These are phyloP conservation scores for Pugionium cornutum DNA, from an alignment of 345 rosid genomes.

Conservation along the genomic window DNA sequence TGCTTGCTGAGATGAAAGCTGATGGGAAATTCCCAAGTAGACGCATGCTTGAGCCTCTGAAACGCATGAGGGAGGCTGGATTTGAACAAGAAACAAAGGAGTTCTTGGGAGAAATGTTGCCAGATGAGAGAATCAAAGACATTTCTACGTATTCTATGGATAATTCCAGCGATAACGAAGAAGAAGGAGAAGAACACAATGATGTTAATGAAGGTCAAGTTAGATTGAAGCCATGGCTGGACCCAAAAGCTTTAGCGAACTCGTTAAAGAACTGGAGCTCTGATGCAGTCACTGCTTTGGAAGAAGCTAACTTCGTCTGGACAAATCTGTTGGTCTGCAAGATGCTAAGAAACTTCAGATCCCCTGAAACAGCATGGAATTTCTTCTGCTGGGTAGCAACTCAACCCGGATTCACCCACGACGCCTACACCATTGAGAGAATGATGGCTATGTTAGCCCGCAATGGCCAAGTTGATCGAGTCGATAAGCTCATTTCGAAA, in stretches of 20 bases:
- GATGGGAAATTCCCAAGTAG: constrained; percentile 72
- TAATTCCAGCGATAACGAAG: constrained; percentile 43
- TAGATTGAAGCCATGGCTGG: constrained; percentile 78
- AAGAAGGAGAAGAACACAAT: constrained; percentile 33
- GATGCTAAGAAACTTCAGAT: constrained; percentile 70
- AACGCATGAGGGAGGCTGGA: constrained; percentile 61
- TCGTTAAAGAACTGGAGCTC: constrained; percentile 69
- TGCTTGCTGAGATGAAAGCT: constrained; percentile 64
- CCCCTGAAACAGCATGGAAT: constrained; percentile 75
- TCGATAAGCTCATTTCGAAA: constrained; percentile 66
- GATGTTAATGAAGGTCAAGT: constrained; percentile 38
- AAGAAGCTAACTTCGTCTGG: constrained; percentile 80
- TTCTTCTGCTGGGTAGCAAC: constrained; percentile 90
- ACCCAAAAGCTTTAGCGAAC: constrained; percentile 80
- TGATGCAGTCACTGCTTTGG: constrained; percentile 57
- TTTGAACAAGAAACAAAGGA: constrained; percentile 55
- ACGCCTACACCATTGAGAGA: constrained; percentile 70
- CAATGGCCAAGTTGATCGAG: constrained; percentile 65
- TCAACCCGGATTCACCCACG: constrained; percentile 85
- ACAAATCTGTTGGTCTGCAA: constrained; percentile 80
- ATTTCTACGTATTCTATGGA: constrained; percentile 43
- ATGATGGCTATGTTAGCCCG: constrained; percentile 76
- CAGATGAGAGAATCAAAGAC: constrained; percentile 65
- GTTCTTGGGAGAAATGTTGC: constrained; percentile 60
- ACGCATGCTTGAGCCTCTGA: constrained; percentile 55